Percentiles rank a stretch among this genome's conserved stretches.
Conservation (phyloP, 345 rosid genomes). For the Salix brachista region DNA sequence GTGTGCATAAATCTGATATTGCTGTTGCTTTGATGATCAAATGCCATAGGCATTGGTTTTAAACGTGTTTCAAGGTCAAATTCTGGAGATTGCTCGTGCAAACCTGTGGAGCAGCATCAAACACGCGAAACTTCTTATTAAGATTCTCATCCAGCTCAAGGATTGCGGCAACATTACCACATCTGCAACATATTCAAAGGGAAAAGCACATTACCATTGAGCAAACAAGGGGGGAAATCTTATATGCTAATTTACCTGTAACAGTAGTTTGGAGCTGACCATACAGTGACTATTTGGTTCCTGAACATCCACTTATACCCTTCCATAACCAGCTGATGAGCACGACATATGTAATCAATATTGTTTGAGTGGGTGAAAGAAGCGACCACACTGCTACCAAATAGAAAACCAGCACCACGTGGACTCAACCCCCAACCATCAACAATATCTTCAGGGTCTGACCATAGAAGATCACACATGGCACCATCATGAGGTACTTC, state of each 20-base stretch:
- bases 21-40: neutral
- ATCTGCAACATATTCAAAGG: constrained; percentile 44
- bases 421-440: constrained; percentile 99
- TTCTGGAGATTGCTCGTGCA: neutral
- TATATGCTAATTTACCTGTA: constrained; percentile 53
- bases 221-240: constrained; percentile 4
- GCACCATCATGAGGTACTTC: constrained; percentile 99
- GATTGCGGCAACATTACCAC: constrained; percentile 95
- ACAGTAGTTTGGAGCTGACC: constrained; percentile 99
- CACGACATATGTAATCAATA: constrained; percentile 84
- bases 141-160: constrained; percentile 88
- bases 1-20: neutral
- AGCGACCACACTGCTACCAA: constrained; percentile 87
- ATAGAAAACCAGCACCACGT: constrained; percentile 91
- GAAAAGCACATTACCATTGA: constrained; percentile 4
- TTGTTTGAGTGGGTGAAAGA: constrained; percentile 80
- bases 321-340: constrained; percentile 98
- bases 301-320: constrained; percentile 98
- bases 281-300: constrained; percentile 88
- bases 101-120: constrained; percentile 95
- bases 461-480: constrained; percentile 99
- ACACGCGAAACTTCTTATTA: constrained; percentile 73
- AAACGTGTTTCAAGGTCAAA: neutral
- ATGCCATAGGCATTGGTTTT: neutral
- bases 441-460: constrained; percentile 95